These are phyloP conservation scores for Hemileccinum impolitum DNA, from an alignment of 768 basidiomycete genomes.

Conservation along the genomic window DNA sequence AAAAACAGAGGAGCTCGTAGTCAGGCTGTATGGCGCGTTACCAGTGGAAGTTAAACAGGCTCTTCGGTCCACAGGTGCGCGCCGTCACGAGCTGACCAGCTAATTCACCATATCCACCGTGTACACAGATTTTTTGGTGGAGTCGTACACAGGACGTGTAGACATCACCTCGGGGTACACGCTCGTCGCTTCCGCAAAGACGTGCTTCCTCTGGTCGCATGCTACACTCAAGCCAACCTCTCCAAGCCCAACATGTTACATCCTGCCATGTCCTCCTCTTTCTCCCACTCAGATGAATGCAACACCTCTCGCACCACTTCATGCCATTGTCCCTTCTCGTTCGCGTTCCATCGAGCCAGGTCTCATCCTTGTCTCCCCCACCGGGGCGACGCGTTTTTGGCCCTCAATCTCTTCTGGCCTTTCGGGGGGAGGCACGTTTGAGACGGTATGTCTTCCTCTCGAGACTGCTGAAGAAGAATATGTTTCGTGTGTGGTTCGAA, in stretches of 20 bases:
- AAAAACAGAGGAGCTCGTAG: conserved; percentile 67
- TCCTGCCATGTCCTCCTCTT: conserved; percentile 67
- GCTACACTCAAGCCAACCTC: conserved; percentile 62
- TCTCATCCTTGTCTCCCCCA: conserved; percentile 69
- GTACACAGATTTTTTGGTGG: conserved; percentile 63
- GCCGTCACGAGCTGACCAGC: background rate
- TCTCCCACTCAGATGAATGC: conserved; percentile 40
- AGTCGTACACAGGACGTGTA: conserved; percentile 66
- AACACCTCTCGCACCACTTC: conserved; percentile 47
- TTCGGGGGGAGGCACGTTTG: conserved; percentile 68
- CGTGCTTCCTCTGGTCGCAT: conserved; percentile 85
- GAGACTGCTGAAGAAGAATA: conserved; percentile 48
- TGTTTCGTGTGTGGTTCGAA: conserved; percentile 63
- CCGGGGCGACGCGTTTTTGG: conserved; percentile 82
- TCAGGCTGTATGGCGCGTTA: conserved; percentile 63
- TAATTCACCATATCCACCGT: background rate
- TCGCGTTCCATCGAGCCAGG: conserved; percentile 64
- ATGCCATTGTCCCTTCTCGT: conserved; percentile 63
- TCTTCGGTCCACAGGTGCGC: conserved; percentile 59
- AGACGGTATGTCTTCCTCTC: conserved; percentile 45
- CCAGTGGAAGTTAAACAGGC: conserved; percentile 75
- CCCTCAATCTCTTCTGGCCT: conserved; percentile 81
- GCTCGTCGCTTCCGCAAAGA: conserved; percentile 64
- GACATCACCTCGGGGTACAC: conserved; percentile 73
- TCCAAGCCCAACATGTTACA: conserved; percentile 68